Conservation (phyloP, 2,329 filamentous ascomycete genomes). For the Colletotrichum tofieldiae region DNA sequence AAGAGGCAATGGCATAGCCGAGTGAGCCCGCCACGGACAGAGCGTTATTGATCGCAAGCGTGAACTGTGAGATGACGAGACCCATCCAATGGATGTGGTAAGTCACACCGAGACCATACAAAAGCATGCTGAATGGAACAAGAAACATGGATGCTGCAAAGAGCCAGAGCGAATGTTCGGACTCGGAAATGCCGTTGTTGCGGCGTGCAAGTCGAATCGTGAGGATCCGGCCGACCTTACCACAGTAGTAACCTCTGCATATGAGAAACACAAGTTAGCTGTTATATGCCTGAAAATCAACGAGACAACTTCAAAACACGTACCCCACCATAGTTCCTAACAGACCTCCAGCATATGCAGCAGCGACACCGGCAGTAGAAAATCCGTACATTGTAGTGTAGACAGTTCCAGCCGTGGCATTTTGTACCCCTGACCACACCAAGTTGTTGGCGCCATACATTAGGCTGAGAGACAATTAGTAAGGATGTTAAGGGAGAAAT, state of each 20-base stretch:
- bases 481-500: no score
- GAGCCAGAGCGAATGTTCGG: conserved; percentile 59
- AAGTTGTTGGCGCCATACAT: conserved; percentile 53
- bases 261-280: neutral
- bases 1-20: conserved; percentile 51
- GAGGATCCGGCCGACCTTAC: conserved; percentile 56
- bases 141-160: conserved; percentile 49
- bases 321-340: conserved; percentile 61
- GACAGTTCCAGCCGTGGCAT: conserved; percentile 51
- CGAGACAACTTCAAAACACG: neutral
- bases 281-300: rapidly evolving
- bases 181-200: conserved; percentile 59
- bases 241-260: conserved; percentile 49
- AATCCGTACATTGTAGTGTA: conserved; percentile 52
- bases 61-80: conserved; percentile 48
- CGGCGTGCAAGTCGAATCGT: conserved; percentile 56
- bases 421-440: conserved; percentile 51
- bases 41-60: conserved; percentile 49
- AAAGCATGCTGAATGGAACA: conserved; percentile 58
- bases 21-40: conserved; percentile 48
- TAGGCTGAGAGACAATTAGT: conserved; percentile 37
- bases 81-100: conserved; percentile 53
- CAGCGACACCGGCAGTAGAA: conserved; percentile 44
- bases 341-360: conserved; percentile 49
- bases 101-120: conserved; percentile 57